A percentile compares a stretch with the other conserved stretches of the same genome.
phyloP scores from a whole-genome alignment of 2,329 filamentous ascomycete species.

The Pseudogymnoascus destructans region DNA sequence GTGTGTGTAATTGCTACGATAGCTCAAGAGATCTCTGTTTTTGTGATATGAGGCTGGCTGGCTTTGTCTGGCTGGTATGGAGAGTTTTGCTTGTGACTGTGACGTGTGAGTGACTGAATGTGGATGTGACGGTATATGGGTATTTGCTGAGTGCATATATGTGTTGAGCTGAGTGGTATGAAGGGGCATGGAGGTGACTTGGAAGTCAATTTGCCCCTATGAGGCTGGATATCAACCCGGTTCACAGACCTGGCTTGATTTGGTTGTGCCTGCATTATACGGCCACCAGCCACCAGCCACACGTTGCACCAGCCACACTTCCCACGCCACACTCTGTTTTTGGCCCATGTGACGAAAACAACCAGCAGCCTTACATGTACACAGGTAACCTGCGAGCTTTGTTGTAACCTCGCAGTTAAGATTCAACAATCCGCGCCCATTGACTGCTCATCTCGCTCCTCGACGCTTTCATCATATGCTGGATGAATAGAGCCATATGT shows the following conservation, averaged over 20 bases:
- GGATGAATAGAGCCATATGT: slow-evolving; percentile 24
- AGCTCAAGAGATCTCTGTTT: slow-evolving; percentile 7
- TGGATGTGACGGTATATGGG: neutral
- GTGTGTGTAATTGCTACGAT: slow-evolving; percentile 7
- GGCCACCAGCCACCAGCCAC: neutral
- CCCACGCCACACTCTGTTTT: slow-evolving; percentile 1
- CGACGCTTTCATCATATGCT: slow-evolving; percentile 14
- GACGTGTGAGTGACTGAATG: neutral
- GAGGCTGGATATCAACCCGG: neutral
- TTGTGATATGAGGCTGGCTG: slow-evolving; percentile 1
- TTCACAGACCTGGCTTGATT: neutral
- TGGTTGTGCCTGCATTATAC: neutral
- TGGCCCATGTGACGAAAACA: slow-evolving; percentile 5
- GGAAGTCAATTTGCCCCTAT: neutral
- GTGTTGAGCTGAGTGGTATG: neutral
- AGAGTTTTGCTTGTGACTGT: neutral
- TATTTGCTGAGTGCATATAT: neutral
- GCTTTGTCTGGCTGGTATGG: neutral
- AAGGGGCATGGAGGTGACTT: neutral
- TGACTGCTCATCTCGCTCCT: neutral
- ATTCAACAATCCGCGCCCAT: neutral
- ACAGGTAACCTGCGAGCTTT: neutral
- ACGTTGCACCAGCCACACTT: neutral
- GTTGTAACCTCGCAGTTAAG: neutral
- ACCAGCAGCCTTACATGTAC: slow-evolving; percentile 4